These are phyloP conservation scores for Aspergillus felis DNA, from an alignment of 2,329 filamentous ascomycete genomes.

Conservation along the genomic window DNA sequence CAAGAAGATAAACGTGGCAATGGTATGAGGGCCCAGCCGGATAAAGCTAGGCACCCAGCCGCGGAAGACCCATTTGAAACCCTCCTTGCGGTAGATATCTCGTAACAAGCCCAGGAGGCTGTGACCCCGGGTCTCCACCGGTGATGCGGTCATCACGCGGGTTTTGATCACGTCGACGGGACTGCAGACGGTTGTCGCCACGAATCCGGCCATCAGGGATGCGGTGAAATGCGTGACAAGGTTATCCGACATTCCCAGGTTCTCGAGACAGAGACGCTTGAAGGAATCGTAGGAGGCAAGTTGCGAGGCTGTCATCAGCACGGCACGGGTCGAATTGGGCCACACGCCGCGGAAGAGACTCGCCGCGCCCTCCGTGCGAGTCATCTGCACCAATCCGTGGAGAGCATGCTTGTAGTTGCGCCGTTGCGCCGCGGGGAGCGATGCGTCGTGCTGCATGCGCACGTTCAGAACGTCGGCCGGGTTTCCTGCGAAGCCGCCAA, in stretches of 20 bases:
- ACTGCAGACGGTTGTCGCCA: slow-evolving; percentile 64
- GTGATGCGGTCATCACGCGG: slow-evolving; percentile 57
- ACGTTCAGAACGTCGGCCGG: slow-evolving; percentile 96
- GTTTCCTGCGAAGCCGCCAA: slow-evolving; percentile 88
- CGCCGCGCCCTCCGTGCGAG: slow-evolving; percentile 71
- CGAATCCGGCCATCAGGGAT: slow-evolving; percentile 60
- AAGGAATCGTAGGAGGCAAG: slow-evolving; percentile 62
- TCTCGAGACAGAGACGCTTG: slow-evolving; percentile 54
- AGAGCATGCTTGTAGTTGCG: slow-evolving; percentile 88
- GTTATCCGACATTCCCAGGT: slow-evolving; percentile 52
- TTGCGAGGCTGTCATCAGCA: slow-evolving; percentile 65
- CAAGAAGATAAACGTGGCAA: slow-evolving; percentile 63
- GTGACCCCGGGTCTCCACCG: slow-evolving; percentile 38
- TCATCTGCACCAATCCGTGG: slow-evolving; percentile 82
- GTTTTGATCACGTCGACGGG: slow-evolving; percentile 67
- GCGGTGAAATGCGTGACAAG: slow-evolving; percentile 60
- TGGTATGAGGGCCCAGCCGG: slow-evolving; percentile 61
- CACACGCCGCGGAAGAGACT: slow-evolving; percentile 75
- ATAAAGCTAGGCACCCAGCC: slow-evolving; percentile 67
- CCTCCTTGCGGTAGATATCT: slow-evolving; percentile 55
- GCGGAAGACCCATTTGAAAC: slow-evolving; percentile 61
- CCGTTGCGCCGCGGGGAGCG: slow-evolving; percentile 67
- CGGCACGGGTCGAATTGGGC: slow-evolving; percentile 59
- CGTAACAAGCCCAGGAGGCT: slow-evolving; percentile 48
- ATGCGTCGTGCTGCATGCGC: slow-evolving; percentile 91